Percentiles rank a stretch among this genome's conserved stretches.
phyloP scores from a whole-genome alignment of 1,139 yeast genomes.

The Yamadazyma trypodendri region DNA sequence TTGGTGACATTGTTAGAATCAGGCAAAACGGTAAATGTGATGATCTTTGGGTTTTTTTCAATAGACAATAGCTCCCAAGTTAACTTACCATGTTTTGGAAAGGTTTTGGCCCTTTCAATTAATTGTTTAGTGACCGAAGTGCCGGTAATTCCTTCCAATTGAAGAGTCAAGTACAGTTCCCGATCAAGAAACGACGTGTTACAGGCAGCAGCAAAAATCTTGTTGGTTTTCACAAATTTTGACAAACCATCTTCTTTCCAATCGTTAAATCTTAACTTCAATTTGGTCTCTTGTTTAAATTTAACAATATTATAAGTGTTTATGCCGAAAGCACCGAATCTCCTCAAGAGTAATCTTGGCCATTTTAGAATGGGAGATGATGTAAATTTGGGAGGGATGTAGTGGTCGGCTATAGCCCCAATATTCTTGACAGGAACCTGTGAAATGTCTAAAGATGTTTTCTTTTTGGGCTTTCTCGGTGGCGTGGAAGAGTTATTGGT shows the following conservation, averaged over 20 bases:
- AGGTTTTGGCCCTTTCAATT: conserved; percentile 27
- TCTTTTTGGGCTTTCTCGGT: conserved; percentile 1
- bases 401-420: conserved; percentile 46
- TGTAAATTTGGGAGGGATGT: conserved; percentile 39
- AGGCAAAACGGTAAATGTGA: conserved; percentile 60
- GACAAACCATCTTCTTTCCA: conserved; percentile 49
- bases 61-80: conserved; percentile 78
- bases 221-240: conserved; percentile 40
- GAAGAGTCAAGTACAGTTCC: conserved; percentile 27
- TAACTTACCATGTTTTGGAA: conserved; percentile 61
- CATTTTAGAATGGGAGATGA: conserved; percentile 35
- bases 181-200: conserved; percentile 28
- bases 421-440: conserved; percentile 41
- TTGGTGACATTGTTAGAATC: conserved; percentile 68
- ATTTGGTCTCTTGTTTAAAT: conserved; percentile 41
- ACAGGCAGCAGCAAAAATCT: conserved; percentile 45
- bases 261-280: conserved; percentile 36
- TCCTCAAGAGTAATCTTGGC: conserved; percentile 37
- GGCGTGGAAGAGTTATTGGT: conserved; percentile 1
- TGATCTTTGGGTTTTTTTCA: conserved; percentile 68
- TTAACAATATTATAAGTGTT: conserved; percentile 45
- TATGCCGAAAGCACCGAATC: conserved; percentile 42
- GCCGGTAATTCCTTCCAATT: conserved; percentile 35
- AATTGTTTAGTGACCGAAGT: conserved; percentile 33
- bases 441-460: conserved; percentile 27